Evolutionary conservation across 306 rosid species (phyloP), one percentile per base, ranked within the genome.

Genomic region (Chamaecrista fasciculata): DNA sequence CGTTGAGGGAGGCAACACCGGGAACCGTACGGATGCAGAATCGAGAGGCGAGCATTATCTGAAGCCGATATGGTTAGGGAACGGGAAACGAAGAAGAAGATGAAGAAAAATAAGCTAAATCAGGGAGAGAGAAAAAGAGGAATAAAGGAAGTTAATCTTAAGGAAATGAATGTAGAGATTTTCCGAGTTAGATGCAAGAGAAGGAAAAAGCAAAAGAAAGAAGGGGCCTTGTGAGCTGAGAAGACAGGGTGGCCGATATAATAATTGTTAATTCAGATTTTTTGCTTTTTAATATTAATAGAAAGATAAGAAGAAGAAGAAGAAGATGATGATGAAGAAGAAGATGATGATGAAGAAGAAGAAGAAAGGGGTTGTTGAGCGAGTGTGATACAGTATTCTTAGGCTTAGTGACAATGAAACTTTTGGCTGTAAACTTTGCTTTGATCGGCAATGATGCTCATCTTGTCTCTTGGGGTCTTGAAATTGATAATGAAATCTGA

Each of bases 31-130:
- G 86, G 63, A 73, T 56, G 60, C 50, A 65, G 16, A 69, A 57
- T 21, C 75, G 77, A 24, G 71, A 76, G 14, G 59, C 65, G 4
- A 81, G 79, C 94, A 87, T 87, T 70, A 8, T 70, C 33, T 21
- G 44, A 61, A 73, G 56, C 57, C 42, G 46, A 19, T 19, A 62
- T 6, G 14, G 10, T 0, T 24, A 19, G 10, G 56, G 23, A 7
- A 3, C 19, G 12, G 53, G 24, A 9, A 59, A 65, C 24, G 60
- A 36, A 10, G 75, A 73, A 18, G 51, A 49, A 43, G 60, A 29
- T 19, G 20, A 25, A 56, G 68, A 66, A 4, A 6, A 4, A 43
- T 25, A 26, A 28, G 19, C 10, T 6, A 6, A 3, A 3, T 12
- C 18, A 26, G 33, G 23, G 26, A 58, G 19, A 44, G 20, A 33